Conservation (phyloP, 2,329 filamentous ascomycete species). For the Penicillium hesseltinei region DNA sequence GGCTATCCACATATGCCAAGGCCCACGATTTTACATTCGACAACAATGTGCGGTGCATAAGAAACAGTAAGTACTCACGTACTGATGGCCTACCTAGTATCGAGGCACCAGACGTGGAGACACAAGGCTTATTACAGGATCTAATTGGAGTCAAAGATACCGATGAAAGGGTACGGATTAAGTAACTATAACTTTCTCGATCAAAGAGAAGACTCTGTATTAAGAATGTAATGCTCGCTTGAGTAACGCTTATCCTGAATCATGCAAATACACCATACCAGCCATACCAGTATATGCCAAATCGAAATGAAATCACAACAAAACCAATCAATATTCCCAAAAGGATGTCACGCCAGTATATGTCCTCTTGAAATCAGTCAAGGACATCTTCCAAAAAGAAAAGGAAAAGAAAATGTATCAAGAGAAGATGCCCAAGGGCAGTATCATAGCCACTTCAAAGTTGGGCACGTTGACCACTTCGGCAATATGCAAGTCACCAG, state of each 20-base stretch:
- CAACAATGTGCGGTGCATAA: not conserved
- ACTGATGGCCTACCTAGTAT: not conserved
- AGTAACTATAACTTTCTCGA: not conserved
- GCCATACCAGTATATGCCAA: conserved; percentile 11
- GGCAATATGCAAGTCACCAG: conserved; percentile 51
- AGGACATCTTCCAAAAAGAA: not conserved
- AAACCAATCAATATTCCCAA: conserved; percentile 4
- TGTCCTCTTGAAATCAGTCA: not conserved
- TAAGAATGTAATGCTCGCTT: conserved; percentile 4
- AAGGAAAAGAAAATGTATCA: conserved; percentile 43
- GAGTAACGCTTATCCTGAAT: conserved; percentile 4
- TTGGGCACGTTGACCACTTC: conserved; percentile 57
- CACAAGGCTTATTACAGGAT: not conserved
- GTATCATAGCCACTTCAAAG: conserved; percentile 51
- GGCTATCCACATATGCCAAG: not conserved
- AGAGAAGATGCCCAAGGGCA: conserved; percentile 51
- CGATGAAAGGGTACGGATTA: not conserved
- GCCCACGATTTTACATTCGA: not conserved
- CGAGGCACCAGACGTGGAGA: not conserved
- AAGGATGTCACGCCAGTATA: conserved; percentile 21
- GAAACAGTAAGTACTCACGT: not conserved
- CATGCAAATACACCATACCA: conserved; percentile 9
- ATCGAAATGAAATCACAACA: conserved; percentile 4
- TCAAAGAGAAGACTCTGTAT: not conserved
- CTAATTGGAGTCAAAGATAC: not conserved